Conservation (phyloP, 2,329 filamentous ascomycete species). For the Ambrosiella cleistominuta region DNA sequence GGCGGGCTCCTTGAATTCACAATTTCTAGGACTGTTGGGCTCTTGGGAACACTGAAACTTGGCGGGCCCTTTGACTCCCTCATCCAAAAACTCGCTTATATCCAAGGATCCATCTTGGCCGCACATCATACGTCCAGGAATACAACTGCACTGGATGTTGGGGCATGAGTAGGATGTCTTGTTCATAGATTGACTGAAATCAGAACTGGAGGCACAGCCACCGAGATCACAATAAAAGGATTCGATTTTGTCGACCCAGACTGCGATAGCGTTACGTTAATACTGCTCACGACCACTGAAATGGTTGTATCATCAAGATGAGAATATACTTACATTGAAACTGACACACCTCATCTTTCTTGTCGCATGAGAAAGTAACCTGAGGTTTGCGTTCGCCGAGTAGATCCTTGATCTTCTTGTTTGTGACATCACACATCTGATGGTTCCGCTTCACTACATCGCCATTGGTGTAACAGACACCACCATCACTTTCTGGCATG, state of each 20-base stretch:
- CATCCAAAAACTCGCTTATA: slow-evolving; percentile 69
- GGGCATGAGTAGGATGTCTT: slow-evolving; percentile 72
- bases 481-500: slow-evolving; percentile 66
- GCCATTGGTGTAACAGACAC: slow-evolving; percentile 82
- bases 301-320: neutral
- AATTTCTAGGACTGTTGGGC: slow-evolving; percentile 45
- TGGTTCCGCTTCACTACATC: slow-evolving; percentile 87
- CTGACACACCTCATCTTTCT: slow-evolving; percentile 59
- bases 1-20: slow-evolving; percentile 73
- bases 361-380: slow-evolving; percentile 84
- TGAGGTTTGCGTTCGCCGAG: slow-evolving; percentile 74
- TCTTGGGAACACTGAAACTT: slow-evolving; percentile 58
- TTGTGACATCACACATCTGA: slow-evolving; percentile 96
- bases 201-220: slow-evolving; percentile 56
- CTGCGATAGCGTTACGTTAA: slow-evolving; percentile 24
- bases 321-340: slow-evolving; percentile 59
- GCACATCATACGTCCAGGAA: slow-evolving; percentile 83
- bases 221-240: slow-evolving; percentile 91
- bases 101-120: slow-evolving; percentile 84
- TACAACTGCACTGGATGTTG: slow-evolving; percentile 70
- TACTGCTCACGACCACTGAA: neutral
- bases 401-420: slow-evolving; percentile 77
- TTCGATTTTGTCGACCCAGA: slow-evolving; percentile 87
- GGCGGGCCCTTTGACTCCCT: slow-evolving; percentile 74
- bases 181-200: slow-evolving; percentile 54